phyloP scores from a whole-genome alignment of 2,329 filamentous ascomycete genomes.

The Ceratocystiopsis brevicomis region DNA sequence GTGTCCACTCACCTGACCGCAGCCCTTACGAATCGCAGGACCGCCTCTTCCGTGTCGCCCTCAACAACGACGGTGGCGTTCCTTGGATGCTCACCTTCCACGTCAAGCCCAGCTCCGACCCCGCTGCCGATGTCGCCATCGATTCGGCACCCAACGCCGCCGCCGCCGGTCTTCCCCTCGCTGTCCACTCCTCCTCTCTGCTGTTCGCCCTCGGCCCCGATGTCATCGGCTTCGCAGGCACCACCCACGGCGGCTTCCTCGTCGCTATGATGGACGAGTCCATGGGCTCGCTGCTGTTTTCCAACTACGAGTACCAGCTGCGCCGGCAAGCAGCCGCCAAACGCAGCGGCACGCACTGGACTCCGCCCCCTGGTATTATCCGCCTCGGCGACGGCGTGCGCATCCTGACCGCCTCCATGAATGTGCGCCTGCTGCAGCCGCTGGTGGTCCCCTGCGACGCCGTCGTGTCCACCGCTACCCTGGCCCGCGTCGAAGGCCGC shows the following conservation, averaged over 20 bases:
- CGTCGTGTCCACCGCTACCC: background rate
- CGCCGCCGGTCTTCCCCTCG: constrained; percentile 2
- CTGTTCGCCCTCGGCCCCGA: constrained; percentile 11
- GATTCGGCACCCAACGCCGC: background rate
- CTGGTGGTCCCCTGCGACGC: constrained; percentile 1
- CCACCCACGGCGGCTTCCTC: constrained; percentile 13
- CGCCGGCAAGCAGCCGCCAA: background rate
- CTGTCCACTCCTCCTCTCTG: constrained; percentile 6
- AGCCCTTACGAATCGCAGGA: constrained; percentile 4
- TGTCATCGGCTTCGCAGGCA: constrained; percentile 12
- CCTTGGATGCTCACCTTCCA: constrained; percentile 12
- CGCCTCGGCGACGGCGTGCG: constrained; percentile 1
- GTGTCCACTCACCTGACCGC: background rate
- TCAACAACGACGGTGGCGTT: constrained; percentile 7
- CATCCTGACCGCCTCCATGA: constrained; percentile 6
- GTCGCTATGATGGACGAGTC: constrained; percentile 13
- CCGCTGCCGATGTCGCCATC: background rate
- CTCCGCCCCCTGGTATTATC: background rate
- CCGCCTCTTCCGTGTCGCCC: constrained; percentile 1
- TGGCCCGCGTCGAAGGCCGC: constrained; percentile 7
- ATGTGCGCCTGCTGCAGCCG: constrained; percentile 4
- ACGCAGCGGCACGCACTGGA: background rate
- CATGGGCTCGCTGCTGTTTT: constrained; percentile 12
- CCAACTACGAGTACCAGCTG: constrained; percentile 9
- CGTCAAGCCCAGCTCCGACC: constrained; percentile 2